Evolutionary conservation across 2,329 filamentous ascomycete species (phyloP), one percentile per base, ranked within the genome.

Genomic region (Exophiala phaeomuriformis): DNA sequence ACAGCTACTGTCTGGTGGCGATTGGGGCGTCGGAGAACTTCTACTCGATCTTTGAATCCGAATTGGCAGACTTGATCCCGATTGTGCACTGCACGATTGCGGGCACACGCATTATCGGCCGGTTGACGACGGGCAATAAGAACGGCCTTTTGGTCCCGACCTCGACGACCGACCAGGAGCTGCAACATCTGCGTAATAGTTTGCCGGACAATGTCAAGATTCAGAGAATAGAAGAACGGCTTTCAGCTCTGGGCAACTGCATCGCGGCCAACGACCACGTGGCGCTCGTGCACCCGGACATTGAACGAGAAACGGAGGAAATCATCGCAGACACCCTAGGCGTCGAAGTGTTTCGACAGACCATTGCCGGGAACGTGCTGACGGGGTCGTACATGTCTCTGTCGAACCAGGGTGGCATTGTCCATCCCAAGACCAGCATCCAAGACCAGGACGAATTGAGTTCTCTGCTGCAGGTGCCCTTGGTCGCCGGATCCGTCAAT

Each of bases 381-480:
- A 93, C 94, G 36, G 93, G 93, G 57, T 90, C 85, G 47, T 98
- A 98, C 78, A 97, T 97, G 90, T 82, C 87, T 51, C 79, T 98
- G 58, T 91, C 86, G 65, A 98, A 98, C 77, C 88, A 91, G 72
- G 93, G 93, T 62, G 93, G 93, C 8, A 86, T 98, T 64, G 93
- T 98, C 46, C 93, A 98, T 71, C 91, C 93, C 64, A 96, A 96
- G 79, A 97, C 93, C 39, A 86, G 82, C 62, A 93, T 97, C 67
- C 89, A 95, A 73, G 93, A 98, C 72, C 93, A 98, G 78, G 93
- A 98, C 70, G 93, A 98, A 77, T 81, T 98, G 61, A 90, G 86
- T 60, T 90, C 85, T 67, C 75, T 98, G 72, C 79, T 98, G 59
- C 91, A 97, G 74, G 91, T 98, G 36, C 93, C 93, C 9, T 83